Evolutionary conservation across 1,284 basidiomycete genomes (phyloP).

Genomic region (Tremellales sp.): DNA sequence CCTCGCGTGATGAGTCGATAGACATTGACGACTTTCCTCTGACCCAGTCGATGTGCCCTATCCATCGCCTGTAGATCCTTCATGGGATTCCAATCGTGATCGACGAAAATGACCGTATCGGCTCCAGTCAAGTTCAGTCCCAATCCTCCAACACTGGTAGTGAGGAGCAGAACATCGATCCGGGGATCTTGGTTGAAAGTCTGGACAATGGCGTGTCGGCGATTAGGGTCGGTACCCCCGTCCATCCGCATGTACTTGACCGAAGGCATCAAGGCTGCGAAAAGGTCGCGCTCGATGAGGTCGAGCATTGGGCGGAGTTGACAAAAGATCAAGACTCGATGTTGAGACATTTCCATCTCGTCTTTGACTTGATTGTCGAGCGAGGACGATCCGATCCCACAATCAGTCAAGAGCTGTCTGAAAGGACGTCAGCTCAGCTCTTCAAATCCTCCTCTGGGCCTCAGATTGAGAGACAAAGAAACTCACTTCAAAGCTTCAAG

Average conservation of each 20-base stretch:
- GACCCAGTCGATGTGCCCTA: conserved; percentile 93
- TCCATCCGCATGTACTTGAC: conserved; percentile 98
- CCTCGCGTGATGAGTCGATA: conserved; percentile 96
- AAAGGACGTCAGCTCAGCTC: conserved; percentile 5
- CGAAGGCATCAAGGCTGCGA: conserved; percentile 85
- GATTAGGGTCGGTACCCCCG: conserved; percentile 79
- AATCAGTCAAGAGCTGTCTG: conserved; percentile 89
- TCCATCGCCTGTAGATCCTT: conserved; percentile 99
- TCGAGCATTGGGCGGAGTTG: conserved; percentile 99
- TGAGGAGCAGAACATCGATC: conserved; percentile 93
- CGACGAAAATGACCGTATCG: conserved; percentile 98
- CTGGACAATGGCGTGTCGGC: conserved; percentile 92
- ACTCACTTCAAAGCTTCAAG: conserved; percentile 79
- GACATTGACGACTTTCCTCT: conserved; percentile 99
- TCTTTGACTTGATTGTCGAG: conserved; percentile 12
- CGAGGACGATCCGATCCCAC: conserved; percentile 71
- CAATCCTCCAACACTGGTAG: conserved; percentile 94
- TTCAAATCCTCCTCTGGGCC: conserved; percentile 3
- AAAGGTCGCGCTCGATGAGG: conserved; percentile 91
- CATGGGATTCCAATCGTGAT: conserved; percentile 99
- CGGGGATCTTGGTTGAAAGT: conserved; percentile 97
- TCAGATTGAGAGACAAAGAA: background rate
- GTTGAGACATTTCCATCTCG: conserved; percentile 83
- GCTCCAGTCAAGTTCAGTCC: conserved; percentile 96
- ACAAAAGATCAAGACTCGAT: conserved; percentile 97